Conservation (phyloP, 2,329 filamentous ascomycete species). For the Aspergillus persii region DNA sequence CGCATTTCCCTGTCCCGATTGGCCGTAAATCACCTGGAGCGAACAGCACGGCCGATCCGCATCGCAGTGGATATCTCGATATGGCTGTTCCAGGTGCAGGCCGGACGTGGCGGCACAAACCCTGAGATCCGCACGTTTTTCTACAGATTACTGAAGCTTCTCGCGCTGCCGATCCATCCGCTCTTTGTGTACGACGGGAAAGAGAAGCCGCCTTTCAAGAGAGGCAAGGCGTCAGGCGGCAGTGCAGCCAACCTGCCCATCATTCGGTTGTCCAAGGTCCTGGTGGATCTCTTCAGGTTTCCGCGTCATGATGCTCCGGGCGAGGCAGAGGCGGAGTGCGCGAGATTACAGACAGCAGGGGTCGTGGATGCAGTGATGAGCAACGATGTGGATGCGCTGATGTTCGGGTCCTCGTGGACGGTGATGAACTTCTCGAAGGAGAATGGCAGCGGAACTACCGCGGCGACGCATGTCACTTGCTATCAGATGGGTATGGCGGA, state of each 20-base stretch:
- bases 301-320: slow-evolving; percentile 82
- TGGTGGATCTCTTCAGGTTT: slow-evolving; percentile 84
- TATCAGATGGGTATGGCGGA: slow-evolving; percentile 56
- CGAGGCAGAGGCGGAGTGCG: slow-evolving; percentile 95
- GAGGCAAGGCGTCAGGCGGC: slow-evolving; percentile 65
- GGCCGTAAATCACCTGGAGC: slow-evolving; percentile 72
- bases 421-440: slow-evolving; percentile 83
- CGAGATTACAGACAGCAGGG: slow-evolving; percentile 74
- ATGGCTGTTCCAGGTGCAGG: slow-evolving; percentile 93
- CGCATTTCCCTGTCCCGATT: slow-evolving; percentile 80
- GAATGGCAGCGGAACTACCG: slow-evolving; percentile 55
- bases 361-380: slow-evolving; percentile 91
- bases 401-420: slow-evolving; percentile 85
- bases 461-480: slow-evolving; percentile 80
- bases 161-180: slow-evolving; percentile 75
- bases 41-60: slow-evolving; percentile 69
- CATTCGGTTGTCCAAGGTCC: slow-evolving; percentile 74
- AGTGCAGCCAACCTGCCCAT: slow-evolving; percentile 62
- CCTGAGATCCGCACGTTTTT: slow-evolving; percentile 89
- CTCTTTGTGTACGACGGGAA: slow-evolving; percentile 89
- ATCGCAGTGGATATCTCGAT: slow-evolving; percentile 94
- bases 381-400: slow-evolving; percentile 94
- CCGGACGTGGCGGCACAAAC: slow-evolving; percentile 80
- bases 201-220: slow-evolving; percentile 81
- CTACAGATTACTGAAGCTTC: slow-evolving; percentile 78